These are phyloP conservation scores for Paraconiothyrium brasiliense DNA, from an alignment of 2,329 filamentous ascomycete genomes.

Conservation along the genomic window DNA sequence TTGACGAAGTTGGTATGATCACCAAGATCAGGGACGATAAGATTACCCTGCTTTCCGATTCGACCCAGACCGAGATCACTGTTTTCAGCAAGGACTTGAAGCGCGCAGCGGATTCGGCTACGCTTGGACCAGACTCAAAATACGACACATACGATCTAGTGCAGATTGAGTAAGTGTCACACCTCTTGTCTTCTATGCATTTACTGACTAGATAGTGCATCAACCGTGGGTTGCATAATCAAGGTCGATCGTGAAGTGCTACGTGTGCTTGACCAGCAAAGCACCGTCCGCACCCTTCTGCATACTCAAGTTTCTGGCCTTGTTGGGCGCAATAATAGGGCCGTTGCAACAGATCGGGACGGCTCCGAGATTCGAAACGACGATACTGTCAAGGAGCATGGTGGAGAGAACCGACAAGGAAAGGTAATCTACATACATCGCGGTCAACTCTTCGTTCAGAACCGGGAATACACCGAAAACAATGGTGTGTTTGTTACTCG, in stretches of 20 bases:
- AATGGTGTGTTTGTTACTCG: slow-evolving; percentile 89
- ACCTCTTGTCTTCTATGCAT: slow-evolving; percentile 2
- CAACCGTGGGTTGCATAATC: slow-evolving; percentile 91
- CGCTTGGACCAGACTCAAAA: slow-evolving; percentile 83
- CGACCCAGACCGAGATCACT: slow-evolving; percentile 91
- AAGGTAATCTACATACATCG: slow-evolving; percentile 94
- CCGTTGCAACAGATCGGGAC: slow-evolving; percentile 90
- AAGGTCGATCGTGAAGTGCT: slow-evolving; percentile 95
- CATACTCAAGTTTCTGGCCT: slow-evolving; percentile 93
- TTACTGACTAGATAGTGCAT: slow-evolving; percentile 61
- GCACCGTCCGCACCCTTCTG: slow-evolving; percentile 80
- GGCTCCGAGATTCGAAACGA: slow-evolving; percentile 92
- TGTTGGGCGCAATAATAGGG: slow-evolving; percentile 80
- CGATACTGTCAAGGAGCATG: slow-evolving; percentile 90
- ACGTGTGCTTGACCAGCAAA: slow-evolving; percentile 89
- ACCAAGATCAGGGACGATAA: slow-evolving; percentile 92
- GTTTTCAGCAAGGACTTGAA: slow-evolving; percentile 98
- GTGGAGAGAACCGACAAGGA: slow-evolving; percentile 84
- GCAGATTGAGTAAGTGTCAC: slow-evolving; percentile 76
- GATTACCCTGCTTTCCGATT: slow-evolving; percentile 91
- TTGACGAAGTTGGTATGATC: slow-evolving; percentile 96
- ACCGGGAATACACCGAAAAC: slow-evolving; percentile 84
- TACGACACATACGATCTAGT: slow-evolving; percentile 94
- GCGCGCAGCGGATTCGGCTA: slow-evolving; percentile 90
- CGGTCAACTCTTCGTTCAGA: slow-evolving; percentile 90